A percentile compares a stretch with the other conserved stretches of the same genome.
These are phyloP conservation scores for Alternaria conjuncta DNA, from an alignment of 2,329 filamentous ascomycete genomes.

Conservation along the genomic window DNA sequence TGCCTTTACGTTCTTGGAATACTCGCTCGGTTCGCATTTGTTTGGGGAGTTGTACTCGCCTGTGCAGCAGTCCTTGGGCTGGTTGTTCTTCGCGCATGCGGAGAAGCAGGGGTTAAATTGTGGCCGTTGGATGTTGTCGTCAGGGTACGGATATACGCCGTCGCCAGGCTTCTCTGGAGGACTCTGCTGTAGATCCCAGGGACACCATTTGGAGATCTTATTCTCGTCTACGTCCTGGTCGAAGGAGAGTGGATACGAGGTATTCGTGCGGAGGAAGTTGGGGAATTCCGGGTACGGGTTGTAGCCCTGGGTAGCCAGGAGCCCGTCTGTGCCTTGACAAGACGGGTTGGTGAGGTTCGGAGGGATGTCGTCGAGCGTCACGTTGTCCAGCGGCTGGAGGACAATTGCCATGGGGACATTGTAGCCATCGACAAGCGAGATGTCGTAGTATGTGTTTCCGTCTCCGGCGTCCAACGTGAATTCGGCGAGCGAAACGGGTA, in stretches of 20 bases:
- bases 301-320: slow-evolving; percentile 57
- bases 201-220: slow-evolving; percentile 74
- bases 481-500: slow-evolving; percentile 79
- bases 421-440: slow-evolving; percentile 85
- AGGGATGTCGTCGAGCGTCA: slow-evolving; percentile 67
- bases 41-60: slow-evolving; percentile 69
- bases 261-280: slow-evolving; percentile 66
- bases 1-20: slow-evolving; percentile 72
- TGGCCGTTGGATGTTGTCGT: slow-evolving; percentile 73
- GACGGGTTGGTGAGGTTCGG: slow-evolving; percentile 78
- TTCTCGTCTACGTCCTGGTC: slow-evolving; percentile 65
- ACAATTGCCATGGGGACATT: slow-evolving; percentile 73
- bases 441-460: slow-evolving; percentile 80
- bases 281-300: slow-evolving; percentile 60
- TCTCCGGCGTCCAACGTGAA: slow-evolving; percentile 75
- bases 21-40: slow-evolving; percentile 70
- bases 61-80: slow-evolving; percentile 75
- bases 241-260: slow-evolving; percentile 70
- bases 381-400: slow-evolving; percentile 61
- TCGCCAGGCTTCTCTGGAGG: slow-evolving; percentile 73
- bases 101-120: slow-evolving; percentile 79
- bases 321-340: slow-evolving; percentile 74
- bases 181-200: slow-evolving; percentile 75
- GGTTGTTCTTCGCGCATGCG: slow-evolving; percentile 73
- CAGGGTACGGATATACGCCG: slow-evolving; percentile 81